Conservation (phyloP, 768 basidiomycete genomes). For the Neoboletus subvelutipes region DNA sequence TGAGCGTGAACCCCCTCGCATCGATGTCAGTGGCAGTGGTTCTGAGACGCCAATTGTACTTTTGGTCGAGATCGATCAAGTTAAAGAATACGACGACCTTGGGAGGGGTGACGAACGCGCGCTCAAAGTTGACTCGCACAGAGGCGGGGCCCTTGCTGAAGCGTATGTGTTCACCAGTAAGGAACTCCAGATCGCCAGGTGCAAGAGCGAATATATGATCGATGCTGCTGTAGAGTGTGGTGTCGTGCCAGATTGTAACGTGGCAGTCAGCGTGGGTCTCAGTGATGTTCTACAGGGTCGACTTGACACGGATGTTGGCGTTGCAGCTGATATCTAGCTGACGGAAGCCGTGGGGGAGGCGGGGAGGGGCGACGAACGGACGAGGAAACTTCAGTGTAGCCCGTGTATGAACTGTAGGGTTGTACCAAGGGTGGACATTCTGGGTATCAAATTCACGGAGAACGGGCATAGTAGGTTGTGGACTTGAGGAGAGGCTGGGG, state of each 20-base stretch:
- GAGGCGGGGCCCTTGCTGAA: neutral
- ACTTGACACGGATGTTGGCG: conserved; percentile 11
- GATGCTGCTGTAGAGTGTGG: no score
- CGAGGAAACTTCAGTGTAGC: conserved; percentile 12
- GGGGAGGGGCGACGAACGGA: conserved; percentile 15
- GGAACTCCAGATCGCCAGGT: no score
- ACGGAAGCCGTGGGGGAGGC: conserved; percentile 18
- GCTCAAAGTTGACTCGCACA: conserved; percentile 11
- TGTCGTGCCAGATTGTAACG: neutral
- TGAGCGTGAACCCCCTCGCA: conserved; percentile 16
- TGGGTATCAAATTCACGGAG: conserved; percentile 15
- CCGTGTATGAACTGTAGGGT: conserved; percentile 3
- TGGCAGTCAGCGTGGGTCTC: conserved; percentile 7
- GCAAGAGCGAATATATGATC: no score
- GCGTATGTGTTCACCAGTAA: conserved; percentile 11
- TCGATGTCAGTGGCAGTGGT: conserved; percentile 13
- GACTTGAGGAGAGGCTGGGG: neutral
- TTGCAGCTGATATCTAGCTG: conserved; percentile 3
- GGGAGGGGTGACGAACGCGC: conserved; percentile 14
- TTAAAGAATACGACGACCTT: conserved; percentile 18
- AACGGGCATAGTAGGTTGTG: conserved; percentile 9
- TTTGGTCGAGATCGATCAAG: conserved; percentile 8
- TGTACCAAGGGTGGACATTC: neutral
- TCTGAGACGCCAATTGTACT: conserved; percentile 10
- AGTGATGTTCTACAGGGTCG: conserved; percentile 6